Evolutionary conservation across 257 asterid genomes (phyloP).

Genomic region (Solanum rostratum): DNA sequence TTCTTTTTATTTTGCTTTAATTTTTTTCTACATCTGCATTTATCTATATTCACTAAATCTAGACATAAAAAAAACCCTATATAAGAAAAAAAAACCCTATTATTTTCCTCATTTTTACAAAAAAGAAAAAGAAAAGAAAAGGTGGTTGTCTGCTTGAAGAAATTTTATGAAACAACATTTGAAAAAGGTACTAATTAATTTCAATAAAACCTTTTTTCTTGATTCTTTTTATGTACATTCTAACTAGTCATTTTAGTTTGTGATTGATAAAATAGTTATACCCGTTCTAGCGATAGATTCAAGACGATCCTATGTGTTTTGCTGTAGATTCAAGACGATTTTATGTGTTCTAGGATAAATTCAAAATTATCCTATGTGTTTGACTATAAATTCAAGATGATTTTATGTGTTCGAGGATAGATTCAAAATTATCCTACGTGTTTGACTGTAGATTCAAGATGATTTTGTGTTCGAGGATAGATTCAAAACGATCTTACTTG

Average conservation of each 20-base stretch:
- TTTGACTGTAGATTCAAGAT: no score
- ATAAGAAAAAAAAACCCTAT: neutral
- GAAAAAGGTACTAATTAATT: neutral
- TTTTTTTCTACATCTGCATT: no score
- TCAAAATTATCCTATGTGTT: no score
- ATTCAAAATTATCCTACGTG: no score
- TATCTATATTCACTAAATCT: no score
- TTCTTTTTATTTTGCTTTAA: neutral
- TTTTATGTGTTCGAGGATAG: no score
- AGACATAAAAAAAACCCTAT: neutral
- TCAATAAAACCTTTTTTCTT: neutral
- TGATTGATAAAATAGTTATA: neutral
- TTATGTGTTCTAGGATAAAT: no score
- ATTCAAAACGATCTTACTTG: neutral
- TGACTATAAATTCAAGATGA: no score
- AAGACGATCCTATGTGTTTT: no score
- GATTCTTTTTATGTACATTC: neutral
- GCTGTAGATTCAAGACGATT: no score
- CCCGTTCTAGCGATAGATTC: no score
- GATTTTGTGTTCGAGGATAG: neutral
- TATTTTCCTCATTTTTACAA: neutral
- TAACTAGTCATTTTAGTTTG: neutral
- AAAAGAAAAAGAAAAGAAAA: neutral
- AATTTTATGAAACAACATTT: neutral
- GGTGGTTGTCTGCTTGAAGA: neutral